Evolutionary conservation across 352 stramenopile genomes (phyloP).

Genomic region (Blastocystis sp.): DNA sequence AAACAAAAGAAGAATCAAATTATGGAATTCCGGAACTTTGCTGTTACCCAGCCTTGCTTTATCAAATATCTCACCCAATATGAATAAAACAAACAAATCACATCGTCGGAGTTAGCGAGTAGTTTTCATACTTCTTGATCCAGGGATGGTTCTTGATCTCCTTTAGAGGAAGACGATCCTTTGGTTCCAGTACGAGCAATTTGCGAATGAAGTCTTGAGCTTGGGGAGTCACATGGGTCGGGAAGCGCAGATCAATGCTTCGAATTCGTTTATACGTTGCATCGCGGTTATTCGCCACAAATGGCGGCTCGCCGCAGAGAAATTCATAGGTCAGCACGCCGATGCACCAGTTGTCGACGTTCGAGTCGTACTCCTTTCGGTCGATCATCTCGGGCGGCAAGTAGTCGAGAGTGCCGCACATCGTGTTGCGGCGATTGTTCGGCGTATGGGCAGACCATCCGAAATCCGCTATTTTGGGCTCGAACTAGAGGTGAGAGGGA

Average conservation of each 20-base stretch:
- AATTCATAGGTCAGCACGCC: constrained; percentile 98
- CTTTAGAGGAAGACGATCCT: constrained; percentile 82
- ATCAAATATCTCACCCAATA: neutral
- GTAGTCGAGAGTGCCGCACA: constrained; percentile 98
- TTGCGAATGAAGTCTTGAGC: constrained; percentile 84
- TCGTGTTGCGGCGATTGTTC: constrained; percentile 86
- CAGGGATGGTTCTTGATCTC: constrained; percentile 88
- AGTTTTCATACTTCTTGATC: constrained; percentile 70
- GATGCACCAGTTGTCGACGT: constrained; percentile 96
- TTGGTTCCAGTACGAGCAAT: constrained; percentile 86
- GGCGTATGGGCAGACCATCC: constrained; percentile 97
- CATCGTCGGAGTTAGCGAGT: neutral
- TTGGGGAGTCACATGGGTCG: constrained; percentile 78
- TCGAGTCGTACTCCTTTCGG: constrained; percentile 90
- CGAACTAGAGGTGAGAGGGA: constrained; percentile 66
- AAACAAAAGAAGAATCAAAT: neutral
- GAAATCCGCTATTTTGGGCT: constrained; percentile 99
- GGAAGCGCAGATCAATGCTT: constrained; percentile 90
- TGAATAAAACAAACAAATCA: constrained; percentile 45
- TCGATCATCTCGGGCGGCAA: constrained; percentile 98
- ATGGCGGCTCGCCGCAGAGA: constrained; percentile 89
- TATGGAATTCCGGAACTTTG: neutral
- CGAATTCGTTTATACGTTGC: constrained; percentile 94
- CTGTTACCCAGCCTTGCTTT: neutral
- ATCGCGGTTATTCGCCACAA: constrained; percentile 89